phyloP scores from a whole-genome alignment of 1,284 basidiomycete species.

The Chalciporus sp. region DNA sequence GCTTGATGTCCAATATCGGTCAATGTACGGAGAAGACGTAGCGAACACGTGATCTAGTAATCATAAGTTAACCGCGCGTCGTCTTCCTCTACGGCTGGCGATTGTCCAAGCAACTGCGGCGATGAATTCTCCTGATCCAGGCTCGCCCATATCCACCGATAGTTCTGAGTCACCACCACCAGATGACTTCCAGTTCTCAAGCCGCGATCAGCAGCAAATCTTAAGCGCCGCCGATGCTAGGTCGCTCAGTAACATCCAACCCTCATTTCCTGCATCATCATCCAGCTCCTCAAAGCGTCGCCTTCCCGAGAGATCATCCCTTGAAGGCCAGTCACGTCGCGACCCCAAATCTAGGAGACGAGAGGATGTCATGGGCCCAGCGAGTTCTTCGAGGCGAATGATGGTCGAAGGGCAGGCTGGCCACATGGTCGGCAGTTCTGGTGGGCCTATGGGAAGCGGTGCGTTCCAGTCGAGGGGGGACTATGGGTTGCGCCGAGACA shows the following conservation, averaged over 20 bases:
- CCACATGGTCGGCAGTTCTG: conserved; percentile 15
- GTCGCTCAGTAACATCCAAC: conserved; percentile 18
- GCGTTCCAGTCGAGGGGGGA: conserved; percentile 29
- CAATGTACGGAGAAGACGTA: not conserved
- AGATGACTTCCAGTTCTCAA: conserved; percentile 36
- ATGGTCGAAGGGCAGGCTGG: conserved; percentile 25
- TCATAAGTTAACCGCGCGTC: not conserved
- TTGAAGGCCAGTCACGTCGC: conserved; percentile 33
- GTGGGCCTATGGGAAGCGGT: conserved; percentile 24
- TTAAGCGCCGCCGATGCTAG: conserved; percentile 23
- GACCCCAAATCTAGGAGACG: conserved; percentile 46
- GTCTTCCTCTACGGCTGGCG: too few species aligned
- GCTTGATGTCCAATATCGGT: too few species aligned
- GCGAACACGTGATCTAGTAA: conserved; percentile 27
- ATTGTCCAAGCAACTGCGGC: not conserved
- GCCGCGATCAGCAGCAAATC: conserved; percentile 33
- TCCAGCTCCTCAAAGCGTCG: conserved; percentile 41
- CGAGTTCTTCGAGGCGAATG: conserved; percentile 25
- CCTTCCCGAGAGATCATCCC: conserved; percentile 39
- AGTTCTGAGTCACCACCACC: conserved; percentile 38
- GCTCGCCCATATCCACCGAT: conserved; percentile 37
- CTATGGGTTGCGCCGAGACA: conserved; percentile 31
- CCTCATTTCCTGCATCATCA: conserved; percentile 21
- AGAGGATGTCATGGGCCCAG: conserved; percentile 36
- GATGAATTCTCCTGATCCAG: conserved; percentile 39